Percentiles rank a stretch among this genome's conserved stretches.
Evolutionary conservation across 139 green algal species (phyloP).

Genomic region (Closterium sp.): DNA sequence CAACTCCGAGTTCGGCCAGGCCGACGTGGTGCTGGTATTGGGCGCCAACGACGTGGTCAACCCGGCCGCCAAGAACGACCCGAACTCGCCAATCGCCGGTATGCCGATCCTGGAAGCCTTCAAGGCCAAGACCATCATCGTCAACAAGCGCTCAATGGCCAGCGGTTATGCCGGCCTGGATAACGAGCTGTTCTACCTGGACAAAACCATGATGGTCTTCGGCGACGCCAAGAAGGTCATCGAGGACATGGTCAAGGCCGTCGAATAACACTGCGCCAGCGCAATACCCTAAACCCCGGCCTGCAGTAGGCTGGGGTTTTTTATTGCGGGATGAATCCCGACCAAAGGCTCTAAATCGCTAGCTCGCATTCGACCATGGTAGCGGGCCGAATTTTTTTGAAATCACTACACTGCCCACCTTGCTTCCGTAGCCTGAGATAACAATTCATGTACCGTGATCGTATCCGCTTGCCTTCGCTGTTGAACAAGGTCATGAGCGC

Average conservation of each 20-base stretch:
- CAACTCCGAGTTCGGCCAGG: slow-evolving; percentile 68
- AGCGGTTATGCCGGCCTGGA: slow-evolving; percentile 81
- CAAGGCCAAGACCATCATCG: slow-evolving; percentile 53
- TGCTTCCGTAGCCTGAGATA: too few relatives aligned
- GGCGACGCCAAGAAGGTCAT: slow-evolving; percentile 64
- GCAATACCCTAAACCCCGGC: too few relatives aligned
- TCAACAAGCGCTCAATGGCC: slow-evolving; percentile 86
- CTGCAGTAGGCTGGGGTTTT: too few relatives aligned
- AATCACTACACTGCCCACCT: too few relatives aligned
- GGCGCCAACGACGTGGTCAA: slow-evolving; percentile 81
- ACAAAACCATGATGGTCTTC: slow-evolving; percentile 82
- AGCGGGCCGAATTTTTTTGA: too few relatives aligned
- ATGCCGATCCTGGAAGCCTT: slow-evolving; percentile 68
- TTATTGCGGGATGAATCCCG: too few relatives aligned
- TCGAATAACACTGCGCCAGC: too few relatives aligned
- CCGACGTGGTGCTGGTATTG: slow-evolving; percentile 80
- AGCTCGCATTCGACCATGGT: too few relatives aligned
- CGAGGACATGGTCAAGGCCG: slow-evolving; percentile 1
- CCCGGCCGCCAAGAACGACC: slow-evolving; percentile 80
- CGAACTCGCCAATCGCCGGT: slow-evolving; percentile 78
- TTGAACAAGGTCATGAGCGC: too few relatives aligned
- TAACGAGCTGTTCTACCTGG: slow-evolving; percentile 85
- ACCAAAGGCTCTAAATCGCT: too few relatives aligned
- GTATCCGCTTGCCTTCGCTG: too few relatives aligned
- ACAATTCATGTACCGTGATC: too few relatives aligned